These are phyloP conservation scores for Noccaea caerulescens DNA, from an alignment of 345 rosid genomes.

Conservation along the genomic window DNA sequence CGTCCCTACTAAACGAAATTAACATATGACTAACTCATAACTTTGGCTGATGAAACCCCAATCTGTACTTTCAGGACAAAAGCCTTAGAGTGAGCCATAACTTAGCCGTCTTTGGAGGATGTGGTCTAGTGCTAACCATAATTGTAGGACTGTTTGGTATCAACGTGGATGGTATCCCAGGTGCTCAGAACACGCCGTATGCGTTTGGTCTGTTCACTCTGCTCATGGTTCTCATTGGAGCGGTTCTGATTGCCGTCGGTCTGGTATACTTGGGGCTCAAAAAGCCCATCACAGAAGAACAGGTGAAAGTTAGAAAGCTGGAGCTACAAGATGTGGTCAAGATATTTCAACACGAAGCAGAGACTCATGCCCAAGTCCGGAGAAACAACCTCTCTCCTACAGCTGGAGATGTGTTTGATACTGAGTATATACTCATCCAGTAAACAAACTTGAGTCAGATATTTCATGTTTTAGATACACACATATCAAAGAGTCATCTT, in stretches of 20 bases:
- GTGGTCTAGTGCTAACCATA: conserved; percentile 81
- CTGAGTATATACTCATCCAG: conserved; percentile 65
- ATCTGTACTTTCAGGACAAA: conserved; percentile 58
- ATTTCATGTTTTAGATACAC: background rate
- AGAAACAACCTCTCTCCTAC: conserved; percentile 79
- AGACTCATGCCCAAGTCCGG: conserved; percentile 87
- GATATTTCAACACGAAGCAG: conserved; percentile 96
- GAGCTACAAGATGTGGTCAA: conserved; percentile 85
- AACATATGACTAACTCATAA: background rate
- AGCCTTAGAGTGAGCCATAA: conserved; percentile 93
- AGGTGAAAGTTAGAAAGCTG: conserved; percentile 71
- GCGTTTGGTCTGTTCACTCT: conserved; percentile 83
- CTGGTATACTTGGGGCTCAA: conserved; percentile 77
- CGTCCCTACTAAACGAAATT: background rate
- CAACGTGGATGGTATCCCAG: conserved; percentile 98
- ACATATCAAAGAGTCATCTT: background rate
- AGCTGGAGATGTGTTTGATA: conserved; percentile 63
- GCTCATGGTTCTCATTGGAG: conserved; percentile 56
- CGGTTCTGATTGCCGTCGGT: conserved; percentile 66
- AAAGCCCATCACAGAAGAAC: conserved; percentile 64
- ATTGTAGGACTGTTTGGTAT: conserved; percentile 90
- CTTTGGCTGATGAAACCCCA: background rate
- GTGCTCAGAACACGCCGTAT: conserved; percentile 71
- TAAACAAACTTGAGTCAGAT: conserved; percentile 27
- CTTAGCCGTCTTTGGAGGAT: conserved; percentile 88